Evolutionary conservation across 345 rosid genomes (phyloP), one percentile per base, ranked within the genome.

Genomic region (Ceriops tagal): DNA sequence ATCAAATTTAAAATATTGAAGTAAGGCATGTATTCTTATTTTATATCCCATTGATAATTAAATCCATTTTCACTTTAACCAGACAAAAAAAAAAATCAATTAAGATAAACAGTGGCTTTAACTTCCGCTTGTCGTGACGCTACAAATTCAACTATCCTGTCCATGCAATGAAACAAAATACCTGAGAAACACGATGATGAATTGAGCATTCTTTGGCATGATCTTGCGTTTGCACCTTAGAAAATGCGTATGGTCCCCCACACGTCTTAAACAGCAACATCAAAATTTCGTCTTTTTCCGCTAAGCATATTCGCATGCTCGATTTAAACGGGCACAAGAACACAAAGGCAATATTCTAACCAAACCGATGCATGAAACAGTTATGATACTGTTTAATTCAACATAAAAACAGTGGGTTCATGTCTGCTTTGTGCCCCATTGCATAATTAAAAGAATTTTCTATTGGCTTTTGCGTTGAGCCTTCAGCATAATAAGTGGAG

Each of bases 111-210:
- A 18, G 49, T 43, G 16, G 3, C 15, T 10, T 3, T 10, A 39
- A 15, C 46, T 3, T 39, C 46, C 46, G 0, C 46, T 10, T 43
- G 49, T 13, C 49, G 13, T 43, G 49, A 15, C 49, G 1, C 49
- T 57, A 49, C 43, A 49, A 24, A 43, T 58, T 53, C 72, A 43
- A 43, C 49, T 69, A 69, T 21, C 32, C 49, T 69, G 65, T 60
- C 58, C 72, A 69, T 59, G 72, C 59, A 69, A 69, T 37, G 27
- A 6, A 69, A 1, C 60, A n/a, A 69, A 49, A 28, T 4, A 43
- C 18, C 15, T 13, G 18, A 43, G 18, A 43, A 15, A 56, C 16
- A 52, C 6, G 27, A 37, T 26, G 9, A 46, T 46, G n/a, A 59
- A 28, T 30, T 2, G 49, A 26, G 58, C 28, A 69, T 51, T 49